Evolutionary conservation across 1,284 basidiomycete genomes (phyloP), one percentile per base, ranked within the genome.

Genomic region (Malassezia pachydermatis): DNA sequence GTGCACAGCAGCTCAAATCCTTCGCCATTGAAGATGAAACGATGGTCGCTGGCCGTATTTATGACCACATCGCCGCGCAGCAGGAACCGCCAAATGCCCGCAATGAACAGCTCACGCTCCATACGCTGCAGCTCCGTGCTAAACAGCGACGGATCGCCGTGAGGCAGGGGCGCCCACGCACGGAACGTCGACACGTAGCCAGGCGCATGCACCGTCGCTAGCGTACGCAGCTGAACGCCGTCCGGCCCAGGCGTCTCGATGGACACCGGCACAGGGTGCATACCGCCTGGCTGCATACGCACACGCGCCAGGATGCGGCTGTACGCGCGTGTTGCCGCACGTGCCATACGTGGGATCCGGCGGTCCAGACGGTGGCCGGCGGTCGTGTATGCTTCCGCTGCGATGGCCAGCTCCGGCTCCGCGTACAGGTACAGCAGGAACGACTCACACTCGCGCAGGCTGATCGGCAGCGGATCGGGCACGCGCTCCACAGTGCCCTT

Each of bases 1-100:
- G 63, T 72, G 9, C 60, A 52, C 3, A 75, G 58, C 51, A 75
- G 64, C 19, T 60, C 54, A 17, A 71, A 48, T 35, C 58, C 66
- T 8, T 59, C 56, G 8, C 74, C 74, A 48, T 74, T 72, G 33
- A 72, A 75, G 41, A 75, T 51, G 23, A 68, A 59, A 51, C 67
- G 64, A 25, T 67, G 63, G 30, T 57, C 51, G 43, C 68, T 71
- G 0, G 74, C 74, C 17, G 59, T 57, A 57, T 75, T 73, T 44
- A 62, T 58, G 9, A 74, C 69, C 38, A 75, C 58, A 48, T 75
- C 74, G 1, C 74, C 74, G 13, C 55, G 55, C 51, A 59, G 57
- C 7, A 67, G 53, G 20, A 67, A 53, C 7, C 57, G 54, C 73
- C 73, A 74, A 3, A 65, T 42, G 13, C 72, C 68, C 24, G 66